These are phyloP conservation scores for Microstegium vimineum DNA, from an alignment of 176 grass and related monocot species.

Conservation along the genomic window DNA sequence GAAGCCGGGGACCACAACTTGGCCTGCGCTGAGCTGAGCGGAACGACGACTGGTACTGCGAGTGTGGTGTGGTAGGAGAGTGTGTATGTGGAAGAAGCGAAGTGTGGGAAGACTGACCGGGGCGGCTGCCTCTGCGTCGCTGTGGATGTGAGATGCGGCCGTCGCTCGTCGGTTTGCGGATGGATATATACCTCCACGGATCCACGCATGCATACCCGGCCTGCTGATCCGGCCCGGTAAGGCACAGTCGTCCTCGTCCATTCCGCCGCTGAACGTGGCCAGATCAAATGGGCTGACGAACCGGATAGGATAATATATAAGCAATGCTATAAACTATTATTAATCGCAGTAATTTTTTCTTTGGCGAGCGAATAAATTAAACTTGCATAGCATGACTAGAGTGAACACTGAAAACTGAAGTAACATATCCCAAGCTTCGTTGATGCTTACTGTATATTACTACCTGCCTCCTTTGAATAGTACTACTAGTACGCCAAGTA, in stretches of 20 bases:
- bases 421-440: not conserved
- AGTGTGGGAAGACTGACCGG: not conserved
- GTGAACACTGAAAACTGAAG: not conserved
- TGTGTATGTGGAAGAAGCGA: not conserved
- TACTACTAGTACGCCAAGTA: not conserved
- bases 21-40: not conserved
- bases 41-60: not conserved
- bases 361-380: not conserved
- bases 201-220: too few relatives aligned
- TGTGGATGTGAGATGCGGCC: slow-evolving; percentile 15
- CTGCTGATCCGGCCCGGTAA: too few relatives aligned
- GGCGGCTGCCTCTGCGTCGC: not conserved
- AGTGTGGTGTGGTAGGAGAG: not conserved
- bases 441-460: not conserved
- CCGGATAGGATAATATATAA: too few relatives aligned
- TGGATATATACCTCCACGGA: too few relatives aligned
- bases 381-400: not conserved
- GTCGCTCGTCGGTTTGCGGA: not conserved
- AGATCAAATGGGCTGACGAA: too few relatives aligned
- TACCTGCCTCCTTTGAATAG: not conserved
- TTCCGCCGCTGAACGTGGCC: too few relatives aligned
- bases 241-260: too few relatives aligned
- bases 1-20: slow-evolving; percentile 11
- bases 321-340: too few relatives aligned
- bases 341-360: too few relatives aligned